Percentiles rank a stretch among this genome's conserved stretches.
These are phyloP conservation scores for Arxiozyma heterogenica DNA, from an alignment of 1,139 yeast genomes.

Conservation along the genomic window DNA sequence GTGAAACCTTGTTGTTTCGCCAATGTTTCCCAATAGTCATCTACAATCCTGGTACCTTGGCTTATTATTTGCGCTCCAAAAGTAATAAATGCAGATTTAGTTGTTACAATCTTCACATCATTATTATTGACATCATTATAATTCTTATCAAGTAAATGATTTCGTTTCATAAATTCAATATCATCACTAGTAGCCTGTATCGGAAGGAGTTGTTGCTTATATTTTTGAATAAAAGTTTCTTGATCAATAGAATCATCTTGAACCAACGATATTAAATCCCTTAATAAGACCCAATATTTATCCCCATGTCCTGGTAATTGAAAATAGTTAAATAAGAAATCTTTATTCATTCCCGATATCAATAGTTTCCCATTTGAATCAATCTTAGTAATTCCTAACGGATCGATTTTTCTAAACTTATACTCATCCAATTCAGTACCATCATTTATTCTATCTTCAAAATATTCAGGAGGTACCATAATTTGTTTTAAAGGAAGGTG, in stretches of 20 bases:
- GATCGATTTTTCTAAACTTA: constrained; percentile 42
- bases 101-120: constrained; percentile 16
- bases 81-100: constrained; percentile 49
- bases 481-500: constrained; percentile 13
- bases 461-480: constrained; percentile 9
- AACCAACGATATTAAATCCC: constrained; percentile 17
- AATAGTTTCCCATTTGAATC: constrained; percentile 52
- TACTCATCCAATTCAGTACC: constrained; percentile 7
- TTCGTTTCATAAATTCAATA: constrained; percentile 7
- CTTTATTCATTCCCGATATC: constrained; percentile 46
- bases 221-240: constrained; percentile 12
- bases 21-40: constrained; percentile 71
- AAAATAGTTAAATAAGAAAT: constrained; percentile 70
- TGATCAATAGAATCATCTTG: constrained; percentile 8
- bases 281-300: constrained; percentile 15
- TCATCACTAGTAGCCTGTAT: constrained; percentile 12
- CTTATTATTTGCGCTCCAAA: constrained; percentile 63
- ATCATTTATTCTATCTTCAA: not conserved
- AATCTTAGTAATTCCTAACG: constrained; percentile 68
- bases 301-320: constrained; percentile 11
- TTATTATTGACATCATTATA: not conserved
- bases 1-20: constrained; percentile 53
- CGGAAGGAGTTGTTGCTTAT: constrained; percentile 16
- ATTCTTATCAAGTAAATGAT: constrained; percentile 5
- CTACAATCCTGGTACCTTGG: constrained; percentile 56